phyloP scores from a whole-genome alignment of 257 asterid genomes.

The Solanum pimpinellifolium region DNA sequence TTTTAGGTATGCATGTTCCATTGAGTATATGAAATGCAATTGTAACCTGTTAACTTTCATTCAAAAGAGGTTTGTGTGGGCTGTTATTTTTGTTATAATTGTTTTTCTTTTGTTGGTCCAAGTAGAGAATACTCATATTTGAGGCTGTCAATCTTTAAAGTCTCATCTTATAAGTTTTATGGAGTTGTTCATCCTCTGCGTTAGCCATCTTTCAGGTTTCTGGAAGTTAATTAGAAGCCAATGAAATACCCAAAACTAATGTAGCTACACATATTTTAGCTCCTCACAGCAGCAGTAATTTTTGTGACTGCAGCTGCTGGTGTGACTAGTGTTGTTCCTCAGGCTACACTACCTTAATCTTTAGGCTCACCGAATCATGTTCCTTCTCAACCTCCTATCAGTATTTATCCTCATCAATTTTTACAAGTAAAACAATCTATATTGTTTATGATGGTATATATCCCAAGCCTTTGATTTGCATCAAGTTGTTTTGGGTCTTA shows the following conservation, averaged over 20 bases:
- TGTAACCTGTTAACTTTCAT: no score
- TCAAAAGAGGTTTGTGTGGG: no score
- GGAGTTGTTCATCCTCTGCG: slow-evolving; percentile 39
- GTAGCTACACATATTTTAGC: slow-evolving; percentile 15
- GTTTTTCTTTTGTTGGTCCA: no score
- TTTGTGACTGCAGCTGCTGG: slow-evolving; percentile 9
- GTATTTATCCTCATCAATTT: slow-evolving; percentile 33
- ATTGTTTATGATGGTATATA: slow-evolving; percentile 89
- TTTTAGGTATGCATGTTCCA: no score
- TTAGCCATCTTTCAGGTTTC: slow-evolving; percentile 44
- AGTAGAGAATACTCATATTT: no score
- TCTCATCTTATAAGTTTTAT: no score
- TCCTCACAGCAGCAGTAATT: slow-evolving; percentile 1
- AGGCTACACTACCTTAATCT: slow-evolving; percentile 26
- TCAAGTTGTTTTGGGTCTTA: slow-evolving; percentile 79
- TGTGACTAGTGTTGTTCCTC: slow-evolving; percentile 22
- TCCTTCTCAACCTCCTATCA: slow-evolving; percentile 30
- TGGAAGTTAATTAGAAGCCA: slow-evolving; percentile 26
- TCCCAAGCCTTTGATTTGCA: slow-evolving; percentile 83
- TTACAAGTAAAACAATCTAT: slow-evolving; percentile 62
- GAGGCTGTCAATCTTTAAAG: no score
- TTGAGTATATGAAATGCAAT: no score
- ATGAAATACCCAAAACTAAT: slow-evolving; percentile 16
- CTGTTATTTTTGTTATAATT: no score
- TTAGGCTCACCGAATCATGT: slow-evolving; percentile 25